Conservation (phyloP, 768 basidiomycete species). For the Mycena maculata region DNA sequence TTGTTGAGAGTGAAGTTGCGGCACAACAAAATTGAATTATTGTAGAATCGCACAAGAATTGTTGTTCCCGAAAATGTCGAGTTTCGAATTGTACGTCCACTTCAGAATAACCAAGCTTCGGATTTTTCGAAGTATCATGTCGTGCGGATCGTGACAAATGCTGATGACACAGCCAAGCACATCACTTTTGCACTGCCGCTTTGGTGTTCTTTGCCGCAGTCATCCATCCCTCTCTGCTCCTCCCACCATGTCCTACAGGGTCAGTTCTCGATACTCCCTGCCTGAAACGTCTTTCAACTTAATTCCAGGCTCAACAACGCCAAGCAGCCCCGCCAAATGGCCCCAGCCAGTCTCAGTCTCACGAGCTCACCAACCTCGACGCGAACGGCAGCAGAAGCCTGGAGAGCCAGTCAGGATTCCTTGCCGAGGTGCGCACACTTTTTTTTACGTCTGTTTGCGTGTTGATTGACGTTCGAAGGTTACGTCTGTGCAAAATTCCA, state of each 20-base stretch:
- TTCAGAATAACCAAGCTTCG: too few relatives aligned
- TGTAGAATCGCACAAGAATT: neutral
- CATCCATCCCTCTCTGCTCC: neutral
- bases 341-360: neutral
- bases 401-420: conserved; percentile 21
- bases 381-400: neutral
- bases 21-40: conserved; percentile 49
- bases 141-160: too few relatives aligned
- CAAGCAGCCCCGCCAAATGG: neutral
- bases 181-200: neutral
- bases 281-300: neutral
- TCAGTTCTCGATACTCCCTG: conserved; percentile 28
- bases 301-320: conserved; percentile 28
- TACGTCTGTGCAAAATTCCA: conserved; percentile 53
- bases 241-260: conserved; percentile 48
- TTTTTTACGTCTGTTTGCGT: neutral
- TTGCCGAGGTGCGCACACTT: conserved; percentile 15
- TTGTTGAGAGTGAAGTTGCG: conserved; percentile 48
- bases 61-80: too few relatives aligned
- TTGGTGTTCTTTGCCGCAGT: neutral
- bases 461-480: conserved; percentile 42
- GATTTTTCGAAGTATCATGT: too few relatives aligned
- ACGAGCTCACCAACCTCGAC: conserved; percentile 21
- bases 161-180: too few relatives aligned
- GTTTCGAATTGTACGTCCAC: too few relatives aligned